Base-by-base conservation (phyloP, 148 eudicot species). In the Chenopodium album region DNA sequence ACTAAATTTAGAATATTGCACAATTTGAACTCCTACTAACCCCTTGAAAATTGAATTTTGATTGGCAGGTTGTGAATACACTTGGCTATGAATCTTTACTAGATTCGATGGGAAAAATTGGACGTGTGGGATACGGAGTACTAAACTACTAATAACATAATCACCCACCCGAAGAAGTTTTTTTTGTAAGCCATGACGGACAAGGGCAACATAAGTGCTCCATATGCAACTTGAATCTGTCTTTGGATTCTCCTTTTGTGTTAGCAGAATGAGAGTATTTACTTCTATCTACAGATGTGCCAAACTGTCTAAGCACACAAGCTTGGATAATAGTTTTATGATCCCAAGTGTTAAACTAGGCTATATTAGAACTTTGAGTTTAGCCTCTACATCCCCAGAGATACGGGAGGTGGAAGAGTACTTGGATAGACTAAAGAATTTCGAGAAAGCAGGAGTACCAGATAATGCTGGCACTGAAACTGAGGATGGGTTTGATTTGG, bases 381-480 rank as follows among this genome's bases (percentile, higher is more conserved):
- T 78, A 62, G n/a, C 62, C 34, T 69, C 78, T 17, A 82, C 59
- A 52, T 73, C 76, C 62, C 50, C 78, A n/a, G 75, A 77, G 75
- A 84, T 83, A 78, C 76, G 54, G 28, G 88, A 88, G 78, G 78
- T 88, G 82, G 85, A 86, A 26, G 86, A 88, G 70, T 88, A 85
- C 84, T 80, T 87, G 80, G 88, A 90, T 64, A 87, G 84, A 56
- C 91, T 92, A 13, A 90, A 89, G 87, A 89, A 91, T 79, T 88
- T 84, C 63, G 99, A 96, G 86, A 91, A 92, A 76, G 75, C 77
- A 46, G 99, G 98, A 19, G 94, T 94, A 5, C 99, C 99, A 9
- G 85, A 80, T 81, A 94, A 92, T 48, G 97, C 98, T 9, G 99
- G 99, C 8, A 92, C 93, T 10, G 99, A 94, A 75, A 88, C 98